Evolutionary conservation across 192 early-diverging fungal species (phyloP), one percentile per base, ranked within the genome.

Genomic region (Rhizophagus sp.): DNA sequence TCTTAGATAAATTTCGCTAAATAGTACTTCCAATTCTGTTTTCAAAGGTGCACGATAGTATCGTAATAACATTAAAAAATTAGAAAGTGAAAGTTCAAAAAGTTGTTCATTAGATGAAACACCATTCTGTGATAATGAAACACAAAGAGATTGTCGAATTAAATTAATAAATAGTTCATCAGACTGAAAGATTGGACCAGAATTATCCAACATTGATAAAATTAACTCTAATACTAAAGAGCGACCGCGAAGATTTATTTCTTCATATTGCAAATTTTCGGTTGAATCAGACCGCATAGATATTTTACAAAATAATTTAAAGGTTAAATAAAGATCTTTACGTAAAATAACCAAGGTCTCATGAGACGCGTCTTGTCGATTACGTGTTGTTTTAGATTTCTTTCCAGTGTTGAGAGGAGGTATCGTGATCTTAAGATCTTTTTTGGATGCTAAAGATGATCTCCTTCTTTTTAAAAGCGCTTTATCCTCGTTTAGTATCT

Each of bases 1-100:
- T 17, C 94, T 94, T 19, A 98, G 83, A 62, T 97, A 85, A 61
- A 98, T 94, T 84, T 97, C 96, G 71, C 93, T 92, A 84, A 98
- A 94, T 24, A 98, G 82, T 17, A 97, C 94, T 66, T 94, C 94
- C 17, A 95, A 84, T 82, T 98, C 96, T 82, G 89, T 90, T 87
- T 94, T 95, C 76, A 97, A 77, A 52, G 83, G 86, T 1, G 86
- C 85, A 22, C 84, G 81, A 67, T 86, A 86, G 65, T 84, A 84
- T 12, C 82, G 82, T 5, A 86, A 79, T 8, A 86, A 76, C 4
- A 83, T 83, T 65, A 86, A 61, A 75, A 86, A 86, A 27, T 84
- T 80, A 1, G 85, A 86, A 49, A 86, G 80, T 6, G 85, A 86
- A 67, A 86, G 81, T 81, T 86, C 85, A 68, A 86, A 86, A 25